A percentile compares a stretch with the other conserved stretches of the same genome.
These are phyloP conservation scores for Aureobasidium sp. DNA, from an alignment of 2,329 filamentous ascomycete species.

Conservation along the genomic window DNA sequence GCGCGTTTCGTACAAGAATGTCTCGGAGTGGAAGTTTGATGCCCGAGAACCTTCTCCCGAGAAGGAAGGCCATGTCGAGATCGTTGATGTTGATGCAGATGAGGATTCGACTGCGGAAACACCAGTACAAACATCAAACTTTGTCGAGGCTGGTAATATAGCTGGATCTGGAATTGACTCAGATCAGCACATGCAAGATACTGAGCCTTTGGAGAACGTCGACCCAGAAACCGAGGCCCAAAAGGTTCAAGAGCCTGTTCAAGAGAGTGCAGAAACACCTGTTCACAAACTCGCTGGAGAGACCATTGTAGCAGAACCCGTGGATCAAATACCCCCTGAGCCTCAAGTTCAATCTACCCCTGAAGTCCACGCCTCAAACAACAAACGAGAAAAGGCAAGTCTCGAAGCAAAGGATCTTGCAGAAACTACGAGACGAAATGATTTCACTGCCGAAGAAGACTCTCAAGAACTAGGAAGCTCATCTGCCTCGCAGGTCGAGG, in stretches of 20 bases:
- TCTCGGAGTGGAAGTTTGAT: constrained; percentile 65
- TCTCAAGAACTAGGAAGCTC: not conserved
- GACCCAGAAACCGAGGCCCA: not conserved
- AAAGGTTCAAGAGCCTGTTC: not conserved
- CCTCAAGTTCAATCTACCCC: not conserved
- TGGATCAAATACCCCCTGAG: not conserved
- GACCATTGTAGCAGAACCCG: not conserved
- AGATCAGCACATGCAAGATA: not conserved
- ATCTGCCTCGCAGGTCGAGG: not conserved
- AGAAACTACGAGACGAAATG: not conserved
- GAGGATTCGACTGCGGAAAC: not conserved
- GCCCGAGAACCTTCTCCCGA: constrained; percentile 67
- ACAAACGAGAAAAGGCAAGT: not conserved
- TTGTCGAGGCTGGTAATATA: constrained; percentile 9
- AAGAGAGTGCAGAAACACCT: not conserved
- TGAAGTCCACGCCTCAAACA: not conserved
- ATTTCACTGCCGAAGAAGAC: not conserved
- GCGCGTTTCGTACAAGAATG: constrained; percentile 62
- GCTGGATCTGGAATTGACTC: not conserved
- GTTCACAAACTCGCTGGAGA: not conserved
- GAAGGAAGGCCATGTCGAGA: constrained; percentile 30
- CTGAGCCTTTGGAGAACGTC: no score
- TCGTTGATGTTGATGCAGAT: constrained; percentile 13
- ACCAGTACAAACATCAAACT: not conserved
- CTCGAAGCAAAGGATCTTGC: not conserved